phyloP scores from a whole-genome alignment of 2,329 filamentous ascomycete species.

The Sarocladium oryzae region DNA sequence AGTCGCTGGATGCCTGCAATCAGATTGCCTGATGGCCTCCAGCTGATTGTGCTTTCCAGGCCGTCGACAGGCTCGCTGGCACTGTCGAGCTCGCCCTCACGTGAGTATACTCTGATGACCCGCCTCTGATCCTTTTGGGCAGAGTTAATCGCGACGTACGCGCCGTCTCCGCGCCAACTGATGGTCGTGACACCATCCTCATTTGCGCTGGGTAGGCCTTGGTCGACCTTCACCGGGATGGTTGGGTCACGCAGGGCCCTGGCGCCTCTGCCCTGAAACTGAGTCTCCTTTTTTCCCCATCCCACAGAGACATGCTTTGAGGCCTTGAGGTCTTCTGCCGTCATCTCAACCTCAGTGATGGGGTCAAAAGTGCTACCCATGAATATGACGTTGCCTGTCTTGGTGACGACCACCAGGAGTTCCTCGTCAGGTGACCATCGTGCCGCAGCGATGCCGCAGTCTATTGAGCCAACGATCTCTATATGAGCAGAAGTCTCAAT shows the following conservation, averaged over 20 bases:
- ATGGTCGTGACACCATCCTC: constrained; percentile 69
- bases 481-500: constrained; percentile 53
- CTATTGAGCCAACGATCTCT: constrained; percentile 91
- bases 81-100: constrained; percentile 85
- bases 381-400: constrained; percentile 71
- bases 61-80: constrained; percentile 92
- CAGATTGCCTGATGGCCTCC: constrained; percentile 85
- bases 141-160: constrained; percentile 80
- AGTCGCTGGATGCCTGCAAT: constrained; percentile 78
- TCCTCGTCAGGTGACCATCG: constrained; percentile 96
- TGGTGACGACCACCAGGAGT: constrained; percentile 75
- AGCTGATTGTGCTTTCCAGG: constrained; percentile 80
- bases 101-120: constrained; percentile 81
- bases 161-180: constrained; percentile 91
- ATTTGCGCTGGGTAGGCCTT: constrained; percentile 66
- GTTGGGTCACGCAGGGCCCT: constrained; percentile 86
- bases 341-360: constrained; percentile 67
- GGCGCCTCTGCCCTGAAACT: constrained; percentile 89
- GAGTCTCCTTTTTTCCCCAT: constrained; percentile 97
- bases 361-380: constrained; percentile 92
- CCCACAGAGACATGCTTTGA: constrained; percentile 94
- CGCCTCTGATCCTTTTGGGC: constrained; percentile 64
- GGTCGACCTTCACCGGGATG: constrained; percentile 85
- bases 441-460: constrained; percentile 83
- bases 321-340: constrained; percentile 69